phyloP scores from a whole-genome alignment of 371 early-diverging fungal genomes.

The Circinella umbellata region DNA sequence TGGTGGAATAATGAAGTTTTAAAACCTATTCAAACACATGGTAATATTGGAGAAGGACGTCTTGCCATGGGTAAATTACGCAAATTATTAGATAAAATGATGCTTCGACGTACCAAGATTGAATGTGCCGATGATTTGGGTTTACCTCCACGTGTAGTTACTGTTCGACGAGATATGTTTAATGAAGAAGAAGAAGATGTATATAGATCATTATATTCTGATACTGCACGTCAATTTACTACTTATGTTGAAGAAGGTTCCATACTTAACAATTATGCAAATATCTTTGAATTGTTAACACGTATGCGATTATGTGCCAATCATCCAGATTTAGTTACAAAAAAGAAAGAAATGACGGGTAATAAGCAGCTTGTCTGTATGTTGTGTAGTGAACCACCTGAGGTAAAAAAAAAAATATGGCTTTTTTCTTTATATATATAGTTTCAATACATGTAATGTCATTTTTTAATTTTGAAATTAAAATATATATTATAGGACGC shows the following conservation, averaged over 20 bases:
- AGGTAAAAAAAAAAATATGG: constrained; percentile 24
- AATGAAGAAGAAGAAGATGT: constrained; percentile 94
- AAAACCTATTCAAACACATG: constrained; percentile 89
- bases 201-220: constrained; percentile 84
- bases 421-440: background rate
- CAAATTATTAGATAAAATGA: constrained; percentile 83
- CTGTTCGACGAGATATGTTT: constrained; percentile 84
- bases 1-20: constrained; percentile 97
- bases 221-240: constrained; percentile 80
- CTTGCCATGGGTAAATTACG: constrained; percentile 80
- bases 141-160: constrained; percentile 87
- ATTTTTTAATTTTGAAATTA: too few relatives aligned
- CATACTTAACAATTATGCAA: constrained; percentile 93
- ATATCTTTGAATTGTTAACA: constrained; percentile 84
- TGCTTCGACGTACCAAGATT: constrained; percentile 93
- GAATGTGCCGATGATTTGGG: constrained; percentile 93
- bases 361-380: constrained; percentile 79
- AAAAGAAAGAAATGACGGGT: constrained; percentile 38
- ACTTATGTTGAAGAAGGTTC: constrained; percentile 88
- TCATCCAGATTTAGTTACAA: constrained; percentile 87
- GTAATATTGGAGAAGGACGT: constrained; percentile 70
- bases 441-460: too few relatives aligned
- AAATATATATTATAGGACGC: constrained; percentile 61
- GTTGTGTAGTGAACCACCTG: constrained; percentile 83
- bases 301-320: constrained; percentile 82